Base-by-base conservation (phyloP, 2,329 filamentous ascomycete species). In the Clarireedia homoeocarpa region DNA sequence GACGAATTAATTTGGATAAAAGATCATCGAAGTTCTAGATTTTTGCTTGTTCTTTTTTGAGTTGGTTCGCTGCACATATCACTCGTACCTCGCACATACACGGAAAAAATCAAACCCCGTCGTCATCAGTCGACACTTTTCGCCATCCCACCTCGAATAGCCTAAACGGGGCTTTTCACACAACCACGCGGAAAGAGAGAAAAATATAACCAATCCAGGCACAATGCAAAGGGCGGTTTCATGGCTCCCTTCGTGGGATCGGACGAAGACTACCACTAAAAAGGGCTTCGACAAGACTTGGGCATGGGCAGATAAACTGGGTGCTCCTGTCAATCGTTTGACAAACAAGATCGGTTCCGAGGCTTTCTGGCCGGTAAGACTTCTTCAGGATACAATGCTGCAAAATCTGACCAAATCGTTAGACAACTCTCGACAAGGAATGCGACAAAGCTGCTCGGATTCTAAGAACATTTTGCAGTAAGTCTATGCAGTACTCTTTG, bases 371-470 rank as follows among this genome's bases (percentile, higher is more conserved):
- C 89, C 89, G 2, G 44, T 48, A 49, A 6, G 53, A 14, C 17
- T 17, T 23, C 5, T 5, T 20, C 10, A 17, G n/a, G 14, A 12
- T 12, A 5, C 38, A 10, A 44, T 17, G 36, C 14, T 3, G 6
- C 10, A 6, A 24, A 27, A 30, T 20, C 39, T 27, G 20, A 34
- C 30, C 3, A 34, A 34, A 34, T 34, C 10, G 2, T 4, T 20
- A 55, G 48, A 86, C 87, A 27, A 85, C 84, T 1, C 75, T 96
- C 48, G 91, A 95, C 69, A 85, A 86, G 62, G 91, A 96, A 75
- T 88, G 87, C 71, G 89, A 96, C 72, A 96, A 95, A 74, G 88
- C 90, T 52, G 90, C 91, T 55, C 81, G 90, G 53, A 95, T 95
- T 59, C 72, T 96, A 55, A 87, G 91, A 69, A 91, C 88, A 34